Evolutionary conservation across 225 moss, liverwort and hornwort species (phyloP).

Genomic region (Lunularia cruciata): DNA sequence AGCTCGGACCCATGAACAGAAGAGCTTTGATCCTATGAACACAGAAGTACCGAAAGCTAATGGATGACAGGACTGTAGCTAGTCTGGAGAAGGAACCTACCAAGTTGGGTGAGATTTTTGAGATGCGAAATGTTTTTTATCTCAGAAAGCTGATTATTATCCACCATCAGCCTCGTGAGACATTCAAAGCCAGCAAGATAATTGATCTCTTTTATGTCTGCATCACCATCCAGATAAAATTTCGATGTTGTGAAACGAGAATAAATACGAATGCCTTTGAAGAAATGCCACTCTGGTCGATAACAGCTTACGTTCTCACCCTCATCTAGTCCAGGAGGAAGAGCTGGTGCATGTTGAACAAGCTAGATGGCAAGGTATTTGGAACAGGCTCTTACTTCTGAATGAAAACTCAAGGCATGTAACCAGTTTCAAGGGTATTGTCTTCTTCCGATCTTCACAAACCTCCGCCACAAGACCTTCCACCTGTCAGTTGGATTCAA

Average conservation of each 20-base stretch:
- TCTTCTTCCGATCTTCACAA: slow-evolving; percentile 65
- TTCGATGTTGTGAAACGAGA: background rate
- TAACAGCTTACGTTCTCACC: too few relatives aligned
- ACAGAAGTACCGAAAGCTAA: too few relatives aligned
- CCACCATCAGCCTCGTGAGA: slow-evolving; percentile 67
- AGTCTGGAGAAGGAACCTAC: slow-evolving; percentile 36
- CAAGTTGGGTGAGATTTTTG: slow-evolving; percentile 61
- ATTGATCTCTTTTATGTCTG: slow-evolving; percentile 79
- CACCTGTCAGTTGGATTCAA: slow-evolving; percentile 54
- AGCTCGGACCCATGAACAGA: too few relatives aligned
- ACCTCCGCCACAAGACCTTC: slow-evolving; percentile 67
- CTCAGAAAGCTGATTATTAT: slow-evolving; percentile 70
- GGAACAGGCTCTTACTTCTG: slow-evolving; percentile 41
- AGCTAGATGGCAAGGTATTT: too few relatives aligned
- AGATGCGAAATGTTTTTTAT: slow-evolving; percentile 65
- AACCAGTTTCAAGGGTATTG: slow-evolving; percentile 65
- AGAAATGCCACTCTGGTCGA: too few relatives aligned
- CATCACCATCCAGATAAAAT: too few relatives aligned
- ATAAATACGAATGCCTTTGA: too few relatives aligned
- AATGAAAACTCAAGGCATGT: slow-evolving; percentile 78
- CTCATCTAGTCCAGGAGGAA: too few relatives aligned
- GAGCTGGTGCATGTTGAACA: too few relatives aligned
- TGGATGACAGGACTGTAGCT: too few relatives aligned
- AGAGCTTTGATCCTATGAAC: too few relatives aligned
- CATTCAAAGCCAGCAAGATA: slow-evolving; percentile 66